Base-by-base conservation (phyloP, 192 early-diverging fungal species). In the Backusella macrospora region DNA sequence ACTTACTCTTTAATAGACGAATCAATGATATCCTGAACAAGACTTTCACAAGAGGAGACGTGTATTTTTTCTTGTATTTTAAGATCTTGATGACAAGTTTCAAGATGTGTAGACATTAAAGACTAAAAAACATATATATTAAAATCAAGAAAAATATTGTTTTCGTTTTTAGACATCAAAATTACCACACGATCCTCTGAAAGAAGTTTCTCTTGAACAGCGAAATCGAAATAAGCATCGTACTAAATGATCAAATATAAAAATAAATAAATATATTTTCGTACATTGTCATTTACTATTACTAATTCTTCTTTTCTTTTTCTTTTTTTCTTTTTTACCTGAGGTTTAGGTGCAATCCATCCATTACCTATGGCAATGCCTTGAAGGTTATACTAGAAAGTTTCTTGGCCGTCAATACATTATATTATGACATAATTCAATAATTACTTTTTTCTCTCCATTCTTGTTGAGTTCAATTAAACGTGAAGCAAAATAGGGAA, bases 311-410 rank as follows among this genome's bases (percentile, higher is more conserved):
- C 6, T 55, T 23, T 55, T 5, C 12, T 13, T 59, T 18, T 10
- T 6, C 0, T 6, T 18, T 6, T 18, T 6, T 49, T 0, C n/a
- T 1, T 49, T 21, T 49, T 66, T 81, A 90, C 88, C 81, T 90
- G 89, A 47, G 81, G 72, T 13, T 77, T 18, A 3, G 88, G 86
- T 18, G 86, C 86, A 4, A 88, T 90, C 89, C 89, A 90, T 23
- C 89, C 89, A 69, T 90, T 90, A 15, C 88, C 88, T 55, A 90
- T 90, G 37, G 80, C 87, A 4, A 87, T 12, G 16, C 89, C 89
- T 70, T 85, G 73, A 14, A 90, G 42, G 55, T 86, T 82, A 63
- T 87, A 86, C 73, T 87, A 44, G 29, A 34, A 1, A 34, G 29
- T 21, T 43, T 4, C 21, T 34, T 43, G 10, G 1, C 39, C 7